These are phyloP conservation scores for Rosa lucieae DNA, from an alignment of 306 rosid genomes.

Conservation along the genomic window DNA sequence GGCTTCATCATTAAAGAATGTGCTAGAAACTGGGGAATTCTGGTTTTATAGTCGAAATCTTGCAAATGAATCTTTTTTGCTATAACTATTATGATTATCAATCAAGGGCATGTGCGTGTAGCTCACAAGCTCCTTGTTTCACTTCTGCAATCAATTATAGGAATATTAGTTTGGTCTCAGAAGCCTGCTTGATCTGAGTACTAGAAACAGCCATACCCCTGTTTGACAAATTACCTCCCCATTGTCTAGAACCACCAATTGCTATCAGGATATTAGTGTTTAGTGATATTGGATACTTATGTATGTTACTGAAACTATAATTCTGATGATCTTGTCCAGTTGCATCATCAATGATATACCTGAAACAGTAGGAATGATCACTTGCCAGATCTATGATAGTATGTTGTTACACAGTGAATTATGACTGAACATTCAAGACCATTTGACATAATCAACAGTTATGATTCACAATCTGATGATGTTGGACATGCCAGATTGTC, in stretches of 20 bases:
- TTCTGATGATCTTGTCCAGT: background rate
- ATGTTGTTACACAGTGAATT: background rate
- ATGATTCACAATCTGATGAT: background rate
- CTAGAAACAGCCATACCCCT: background rate
- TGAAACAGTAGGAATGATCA: background rate
- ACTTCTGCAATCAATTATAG: background rate
- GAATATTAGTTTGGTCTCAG: background rate
- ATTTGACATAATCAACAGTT: background rate
- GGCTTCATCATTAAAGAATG: background rate
- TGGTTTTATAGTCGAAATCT: background rate
- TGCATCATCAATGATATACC: background rate
- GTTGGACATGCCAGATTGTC: background rate
- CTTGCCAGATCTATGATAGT: background rate
- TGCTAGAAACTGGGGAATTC: background rate
- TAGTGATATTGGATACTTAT: background rate
- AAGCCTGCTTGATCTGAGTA: background rate
- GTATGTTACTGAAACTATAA: background rate
- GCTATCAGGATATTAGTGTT: background rate
- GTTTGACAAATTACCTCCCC: background rate
- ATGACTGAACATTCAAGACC: background rate
- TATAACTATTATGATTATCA: background rate
- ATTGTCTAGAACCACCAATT: background rate
- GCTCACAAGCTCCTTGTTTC: background rate
- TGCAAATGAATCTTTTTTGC: background rate
- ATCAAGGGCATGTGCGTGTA: background rate